These are phyloP conservation scores for Arthrobotrys pseudoclavata DNA, from an alignment of 2,329 filamentous ascomycete genomes.

Conservation along the genomic window DNA sequence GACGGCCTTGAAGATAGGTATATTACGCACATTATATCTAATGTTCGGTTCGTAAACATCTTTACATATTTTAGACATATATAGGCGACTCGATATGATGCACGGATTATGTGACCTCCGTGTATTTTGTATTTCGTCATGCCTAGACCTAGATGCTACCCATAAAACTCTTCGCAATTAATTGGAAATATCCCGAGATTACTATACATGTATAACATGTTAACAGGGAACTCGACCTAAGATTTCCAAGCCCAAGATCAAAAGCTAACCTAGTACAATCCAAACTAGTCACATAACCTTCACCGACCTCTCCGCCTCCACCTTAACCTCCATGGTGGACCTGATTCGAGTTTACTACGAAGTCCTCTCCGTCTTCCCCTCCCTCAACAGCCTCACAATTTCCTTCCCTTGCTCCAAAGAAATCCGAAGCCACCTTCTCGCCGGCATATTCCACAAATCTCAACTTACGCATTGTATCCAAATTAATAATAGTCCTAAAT, in stretches of 20 bases:
- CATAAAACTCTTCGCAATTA: no score
- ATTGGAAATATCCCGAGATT: no score
- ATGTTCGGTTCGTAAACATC: conserved; percentile 10
- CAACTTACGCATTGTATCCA: conserved; percentile 3
- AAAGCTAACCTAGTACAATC: no score
- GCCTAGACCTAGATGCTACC: no score
- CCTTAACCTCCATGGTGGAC: conserved; percentile 2
- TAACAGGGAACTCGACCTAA: no score
- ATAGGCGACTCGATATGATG: no score
- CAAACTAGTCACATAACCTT: conserved; percentile 14
- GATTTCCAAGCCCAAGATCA: no score
- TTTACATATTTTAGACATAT: no score
- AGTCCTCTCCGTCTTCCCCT: conserved; percentile 12
- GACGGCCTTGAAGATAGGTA: conserved; percentile 16
- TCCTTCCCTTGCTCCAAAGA: conserved; percentile 8
- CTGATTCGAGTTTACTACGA: conserved; percentile 17
- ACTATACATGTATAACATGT: no score
- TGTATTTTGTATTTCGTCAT: no score
- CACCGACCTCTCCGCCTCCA: neutral
- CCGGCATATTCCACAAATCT: conserved; percentile 25
- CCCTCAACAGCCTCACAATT: neutral
- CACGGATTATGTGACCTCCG: no score
- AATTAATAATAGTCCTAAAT: neutral
- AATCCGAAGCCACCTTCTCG: neutral
- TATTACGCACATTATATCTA: neutral